Evolutionary conservation across 768 basidiomycete genomes (phyloP).

Genomic region (Punctularia strigosozonata): DNA sequence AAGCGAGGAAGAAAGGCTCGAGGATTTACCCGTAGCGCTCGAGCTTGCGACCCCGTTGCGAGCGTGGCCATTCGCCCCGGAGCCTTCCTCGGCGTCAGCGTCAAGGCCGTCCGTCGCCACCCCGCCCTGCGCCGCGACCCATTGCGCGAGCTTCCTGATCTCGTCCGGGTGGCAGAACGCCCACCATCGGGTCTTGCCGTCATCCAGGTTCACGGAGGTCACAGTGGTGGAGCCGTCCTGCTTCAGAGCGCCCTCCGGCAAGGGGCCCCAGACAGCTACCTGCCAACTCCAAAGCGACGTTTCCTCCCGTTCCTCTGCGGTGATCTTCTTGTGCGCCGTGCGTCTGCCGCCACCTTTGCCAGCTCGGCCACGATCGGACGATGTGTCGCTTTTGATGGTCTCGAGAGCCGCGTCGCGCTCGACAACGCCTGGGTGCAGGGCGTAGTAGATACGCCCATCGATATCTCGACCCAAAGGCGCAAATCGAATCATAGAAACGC

Average conservation of each 20-base stretch:
- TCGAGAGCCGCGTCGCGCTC: constrained; percentile 42
- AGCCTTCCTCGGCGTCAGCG: constrained; percentile 4
- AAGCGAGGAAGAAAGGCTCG: constrained; percentile 9
- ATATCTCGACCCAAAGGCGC: constrained; percentile 53
- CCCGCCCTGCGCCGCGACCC: constrained; percentile 42
- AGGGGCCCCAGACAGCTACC: constrained; percentile 62
- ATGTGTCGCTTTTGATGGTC: constrained; percentile 7
- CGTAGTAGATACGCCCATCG: constrained; percentile 60
- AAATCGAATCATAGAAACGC: constrained; percentile 43
- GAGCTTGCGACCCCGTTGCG: background rate
- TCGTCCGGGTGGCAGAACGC: constrained; percentile 57
- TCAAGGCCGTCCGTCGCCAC: constrained; percentile 19
- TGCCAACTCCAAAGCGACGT: constrained; percentile 67
- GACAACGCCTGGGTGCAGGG: constrained; percentile 42
- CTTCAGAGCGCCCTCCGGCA: constrained; percentile 22
- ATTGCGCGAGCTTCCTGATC: constrained; percentile 51
- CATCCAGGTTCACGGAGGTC: constrained; percentile 20
- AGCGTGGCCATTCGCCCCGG: background rate
- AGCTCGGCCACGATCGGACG: constrained; percentile 8
- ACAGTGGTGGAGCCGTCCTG: constrained; percentile 2
- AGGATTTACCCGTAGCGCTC: constrained; percentile 1
- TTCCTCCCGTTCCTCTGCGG: constrained; percentile 36
- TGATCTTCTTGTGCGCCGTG: constrained; percentile 28
- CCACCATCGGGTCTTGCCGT: constrained; percentile 57
- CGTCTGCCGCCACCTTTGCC: constrained; percentile 16